Conservation (phyloP, 345 rosid genomes). For the Acer saccharum region DNA sequence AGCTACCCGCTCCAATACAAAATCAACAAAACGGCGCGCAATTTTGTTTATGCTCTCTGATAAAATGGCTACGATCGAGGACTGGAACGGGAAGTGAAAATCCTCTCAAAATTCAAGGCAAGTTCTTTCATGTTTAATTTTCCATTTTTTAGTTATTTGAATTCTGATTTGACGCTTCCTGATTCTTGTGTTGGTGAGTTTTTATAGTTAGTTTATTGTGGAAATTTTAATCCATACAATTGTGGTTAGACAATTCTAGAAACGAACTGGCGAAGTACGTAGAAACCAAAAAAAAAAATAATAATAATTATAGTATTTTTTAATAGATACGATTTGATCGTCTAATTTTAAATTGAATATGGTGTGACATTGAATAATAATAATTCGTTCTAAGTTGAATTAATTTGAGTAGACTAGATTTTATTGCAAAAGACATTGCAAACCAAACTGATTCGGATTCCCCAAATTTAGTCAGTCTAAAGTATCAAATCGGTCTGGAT, state of each 20-base stretch:
- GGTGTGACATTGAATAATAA: background rate
- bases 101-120: background rate
- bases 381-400: too few species aligned
- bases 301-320: too few species aligned
- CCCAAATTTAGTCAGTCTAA: too few species aligned
- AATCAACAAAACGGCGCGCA: slow-evolving; percentile 3
- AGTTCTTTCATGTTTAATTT: background rate
- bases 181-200: background rate
- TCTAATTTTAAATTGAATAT: background rate
- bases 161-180: background rate
- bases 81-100: background rate
- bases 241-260: background rate
- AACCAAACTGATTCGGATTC: too few species aligned
- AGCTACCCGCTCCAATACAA: background rate
- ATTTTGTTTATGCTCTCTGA: background rate
- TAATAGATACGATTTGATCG: too few species aligned
- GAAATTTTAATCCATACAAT: background rate
- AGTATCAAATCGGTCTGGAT: too few species aligned
- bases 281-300: background rate
- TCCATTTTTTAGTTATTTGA: background rate
- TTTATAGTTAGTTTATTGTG: background rate
- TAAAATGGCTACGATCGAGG: background rate
- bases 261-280: background rate
- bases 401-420: too few species aligned
- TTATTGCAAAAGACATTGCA: background rate